Conservation (phyloP, 805 yeast genomes). For the Yamadazyma tumulicola region DNA sequence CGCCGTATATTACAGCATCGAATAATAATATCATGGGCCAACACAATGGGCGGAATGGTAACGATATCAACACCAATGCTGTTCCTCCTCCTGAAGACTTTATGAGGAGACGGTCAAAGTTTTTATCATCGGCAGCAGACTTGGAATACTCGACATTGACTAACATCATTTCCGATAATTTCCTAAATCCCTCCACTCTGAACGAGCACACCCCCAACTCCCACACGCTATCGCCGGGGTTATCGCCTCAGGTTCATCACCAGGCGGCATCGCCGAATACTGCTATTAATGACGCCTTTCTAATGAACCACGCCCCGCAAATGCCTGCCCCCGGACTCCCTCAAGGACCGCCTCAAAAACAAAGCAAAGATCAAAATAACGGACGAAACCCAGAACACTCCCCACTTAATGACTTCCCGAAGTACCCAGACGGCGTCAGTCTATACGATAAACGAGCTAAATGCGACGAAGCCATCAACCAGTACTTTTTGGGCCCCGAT, state of each 20-base stretch:
- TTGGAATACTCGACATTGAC: constrained; percentile 69
- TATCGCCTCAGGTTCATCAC: constrained; percentile 27
- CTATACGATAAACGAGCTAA: constrained; percentile 31
- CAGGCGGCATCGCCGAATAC: constrained; percentile 12
- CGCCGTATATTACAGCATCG: constrained; percentile 4
- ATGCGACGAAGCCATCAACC: constrained; percentile 60
- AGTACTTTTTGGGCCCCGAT: constrained; percentile 59
- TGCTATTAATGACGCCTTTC: constrained; percentile 15
- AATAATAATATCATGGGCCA: not conserved
- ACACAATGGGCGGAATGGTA: not conserved
- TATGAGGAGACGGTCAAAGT: constrained; percentile 36
- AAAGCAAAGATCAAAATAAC: not conserved
- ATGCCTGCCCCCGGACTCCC: not conserved
- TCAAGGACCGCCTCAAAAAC: not conserved
- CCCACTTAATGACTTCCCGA: not conserved
- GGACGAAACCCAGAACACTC: not conserved
- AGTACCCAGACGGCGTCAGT: not conserved
- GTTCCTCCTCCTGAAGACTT: too few relatives aligned
- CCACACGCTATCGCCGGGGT: constrained; percentile 30
- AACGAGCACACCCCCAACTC: constrained; percentile 32
- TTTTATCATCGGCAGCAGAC: constrained; percentile 68
- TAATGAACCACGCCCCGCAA: constrained; percentile 4
- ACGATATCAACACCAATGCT: not conserved
- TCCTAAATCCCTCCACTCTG: constrained; percentile 10
- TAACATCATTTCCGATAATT: constrained; percentile 53